A percentile compares a stretch with the other conserved stretches of the same genome.
These are phyloP conservation scores for Nothophoma quercina DNA, from an alignment of 2,329 filamentous ascomycete genomes.

Conservation along the genomic window DNA sequence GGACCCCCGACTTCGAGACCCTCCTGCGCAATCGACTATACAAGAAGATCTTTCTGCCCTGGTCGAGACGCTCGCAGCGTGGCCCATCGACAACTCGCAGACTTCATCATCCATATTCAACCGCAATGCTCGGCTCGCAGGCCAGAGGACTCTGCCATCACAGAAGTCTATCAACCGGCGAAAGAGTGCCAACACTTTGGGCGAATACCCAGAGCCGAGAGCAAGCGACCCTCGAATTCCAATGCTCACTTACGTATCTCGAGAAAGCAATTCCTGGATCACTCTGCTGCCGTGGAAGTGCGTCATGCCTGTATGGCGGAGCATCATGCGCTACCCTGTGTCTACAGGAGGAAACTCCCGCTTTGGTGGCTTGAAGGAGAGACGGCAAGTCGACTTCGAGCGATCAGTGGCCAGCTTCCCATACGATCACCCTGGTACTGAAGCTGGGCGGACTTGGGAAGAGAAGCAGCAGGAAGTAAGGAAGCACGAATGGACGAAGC, in stretches of 20 bases:
- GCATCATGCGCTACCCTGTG: slow-evolving; percentile 81
- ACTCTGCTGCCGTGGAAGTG: slow-evolving; percentile 91
- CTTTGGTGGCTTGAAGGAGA: slow-evolving; percentile 83
- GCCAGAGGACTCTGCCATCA: slow-evolving; percentile 70
- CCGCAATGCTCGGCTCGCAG: slow-evolving; percentile 69
- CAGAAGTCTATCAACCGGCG: slow-evolving; percentile 85
- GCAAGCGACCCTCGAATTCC: slow-evolving; percentile 78
- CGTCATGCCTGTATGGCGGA: slow-evolving; percentile 84
- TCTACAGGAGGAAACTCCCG: slow-evolving; percentile 80
- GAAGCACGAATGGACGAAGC: slow-evolving; percentile 73
- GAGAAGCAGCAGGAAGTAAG: slow-evolving; percentile 67
- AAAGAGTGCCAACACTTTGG: slow-evolving; percentile 69
- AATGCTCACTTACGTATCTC: slow-evolving; percentile 71
- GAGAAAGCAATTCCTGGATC: slow-evolving; percentile 71
- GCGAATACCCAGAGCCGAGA: slow-evolving; percentile 65
- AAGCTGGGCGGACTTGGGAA: slow-evolving; percentile 82
- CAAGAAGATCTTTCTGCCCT: slow-evolving; percentile 33
- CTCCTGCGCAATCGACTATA: slow-evolving; percentile 64
- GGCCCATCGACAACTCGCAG: slow-evolving; percentile 68
- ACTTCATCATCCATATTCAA: slow-evolving; percentile 69
- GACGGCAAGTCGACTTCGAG: slow-evolving; percentile 83
- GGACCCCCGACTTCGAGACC: slow-evolving; percentile 83
- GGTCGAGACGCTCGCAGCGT: slow-evolving; percentile 68
- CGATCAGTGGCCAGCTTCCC: slow-evolving; percentile 83
- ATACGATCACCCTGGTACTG: slow-evolving; percentile 80